These are phyloP conservation scores for Botryotinia globosa DNA, from an alignment of 2,329 filamentous ascomycete species.

Conservation along the genomic window DNA sequence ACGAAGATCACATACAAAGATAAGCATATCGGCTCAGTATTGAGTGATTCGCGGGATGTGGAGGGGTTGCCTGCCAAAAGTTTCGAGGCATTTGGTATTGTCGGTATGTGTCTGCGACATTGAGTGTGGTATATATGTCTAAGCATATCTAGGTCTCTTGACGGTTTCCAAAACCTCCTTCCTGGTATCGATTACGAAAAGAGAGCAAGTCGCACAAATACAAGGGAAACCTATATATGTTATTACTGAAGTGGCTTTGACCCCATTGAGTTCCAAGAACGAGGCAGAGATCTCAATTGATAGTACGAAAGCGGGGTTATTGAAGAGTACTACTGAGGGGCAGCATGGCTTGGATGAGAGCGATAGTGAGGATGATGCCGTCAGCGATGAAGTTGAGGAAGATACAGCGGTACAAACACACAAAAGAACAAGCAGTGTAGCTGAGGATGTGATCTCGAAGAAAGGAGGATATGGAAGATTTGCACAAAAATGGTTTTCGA, in stretches of 20 bases:
- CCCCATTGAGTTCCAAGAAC: conserved; percentile 72
- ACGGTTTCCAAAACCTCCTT: conserved; percentile 79
- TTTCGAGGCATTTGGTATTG: conserved; percentile 40
- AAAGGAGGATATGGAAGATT: conserved; percentile 86
- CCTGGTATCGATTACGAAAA: conserved; percentile 80
- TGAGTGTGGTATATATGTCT: conserved; percentile 7
- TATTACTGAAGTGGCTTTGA: conserved; percentile 85
- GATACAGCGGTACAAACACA: conserved; percentile 26
- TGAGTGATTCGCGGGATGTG: conserved; percentile 25
- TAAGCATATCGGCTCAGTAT: conserved; percentile 29
- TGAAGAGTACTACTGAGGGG: conserved; percentile 39
- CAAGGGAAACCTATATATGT: conserved; percentile 80
- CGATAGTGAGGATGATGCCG: conserved; percentile 48
- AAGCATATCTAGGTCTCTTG: conserved; percentile 64
- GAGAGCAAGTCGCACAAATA: conserved; percentile 85
- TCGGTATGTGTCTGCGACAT: conserved; percentile 35
- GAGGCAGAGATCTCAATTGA: conserved; percentile 73
- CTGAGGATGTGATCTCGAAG: conserved; percentile 81
- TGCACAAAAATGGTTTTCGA: conserved; percentile 87
- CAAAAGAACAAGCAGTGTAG: conserved; percentile 59
- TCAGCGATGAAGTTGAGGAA: conserved; percentile 47
- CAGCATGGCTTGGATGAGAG: conserved; percentile 36
- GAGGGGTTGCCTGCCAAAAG: conserved; percentile 26
- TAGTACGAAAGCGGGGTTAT: conserved; percentile 52
- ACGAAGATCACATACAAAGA: conserved; percentile 38